phyloP scores from a whole-genome alignment of 2,329 filamentous ascomycete species.

The Colletotrichum salicis region DNA sequence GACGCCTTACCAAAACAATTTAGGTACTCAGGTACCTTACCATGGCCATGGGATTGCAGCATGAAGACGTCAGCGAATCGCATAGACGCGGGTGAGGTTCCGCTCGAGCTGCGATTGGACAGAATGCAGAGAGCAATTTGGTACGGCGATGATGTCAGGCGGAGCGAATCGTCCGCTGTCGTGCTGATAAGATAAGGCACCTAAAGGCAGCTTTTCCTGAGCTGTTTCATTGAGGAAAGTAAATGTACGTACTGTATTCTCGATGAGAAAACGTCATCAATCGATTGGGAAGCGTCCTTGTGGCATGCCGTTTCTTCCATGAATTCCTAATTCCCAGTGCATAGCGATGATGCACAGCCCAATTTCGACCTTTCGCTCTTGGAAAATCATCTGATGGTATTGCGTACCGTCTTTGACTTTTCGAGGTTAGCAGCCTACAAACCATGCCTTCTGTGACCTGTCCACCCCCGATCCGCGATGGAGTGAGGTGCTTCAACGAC shows the following conservation, averaged over 20 bases:
- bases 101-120: not conserved
- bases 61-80: not conserved
- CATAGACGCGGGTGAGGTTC: not conserved
- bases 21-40: not conserved
- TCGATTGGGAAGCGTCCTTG: not conserved
- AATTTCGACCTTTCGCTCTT: not conserved
- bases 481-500: not conserved
- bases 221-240: not conserved
- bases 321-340: not conserved
- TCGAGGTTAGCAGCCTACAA: not conserved
- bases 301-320: not conserved
- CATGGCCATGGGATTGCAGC: not conserved
- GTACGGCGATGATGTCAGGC: constrained; percentile 19
- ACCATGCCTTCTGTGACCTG: not conserved
- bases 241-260: not conserved
- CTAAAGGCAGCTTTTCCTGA: no score
- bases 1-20: no score
- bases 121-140: not conserved
- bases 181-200: constrained; percentile 1
- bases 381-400: not conserved
- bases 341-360: constrained; percentile 19
- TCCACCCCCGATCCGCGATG: not conserved
- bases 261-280: not conserved
- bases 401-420: not conserved
- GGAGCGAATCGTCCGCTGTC: not conserved